A percentile compares a stretch with the other conserved stretches of the same genome.
Evolutionary conservation across 2,329 filamentous ascomycete species (phyloP).

Genomic region (Apiospora marii): DNA sequence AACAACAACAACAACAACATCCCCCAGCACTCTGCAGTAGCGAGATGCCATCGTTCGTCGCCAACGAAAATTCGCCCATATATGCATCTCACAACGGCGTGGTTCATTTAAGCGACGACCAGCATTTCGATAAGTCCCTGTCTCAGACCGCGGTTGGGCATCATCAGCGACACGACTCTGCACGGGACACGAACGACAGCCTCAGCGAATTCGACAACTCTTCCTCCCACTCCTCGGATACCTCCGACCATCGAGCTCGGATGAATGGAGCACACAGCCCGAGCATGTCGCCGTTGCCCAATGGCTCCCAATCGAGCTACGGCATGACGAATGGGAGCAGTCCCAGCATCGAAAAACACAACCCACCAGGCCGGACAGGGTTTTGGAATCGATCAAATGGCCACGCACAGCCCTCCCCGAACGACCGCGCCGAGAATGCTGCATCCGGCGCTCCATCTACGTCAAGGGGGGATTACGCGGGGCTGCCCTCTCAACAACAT

Average conservation of each 20-base stretch:
- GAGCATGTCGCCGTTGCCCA: conserved; percentile 67
- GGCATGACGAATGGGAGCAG: conserved; percentile 24
- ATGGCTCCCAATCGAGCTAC: conserved; percentile 54
- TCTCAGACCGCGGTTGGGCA: neutral
- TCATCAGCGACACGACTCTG: conserved; percentile 42
- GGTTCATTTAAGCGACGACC: conserved; percentile 38
- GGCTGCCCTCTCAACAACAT: conserved; percentile 25
- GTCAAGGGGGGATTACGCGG: too few relatives aligned
- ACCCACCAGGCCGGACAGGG: neutral
- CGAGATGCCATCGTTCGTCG: conserved; percentile 62
- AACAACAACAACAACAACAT: neutral
- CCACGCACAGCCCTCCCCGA: neutral
- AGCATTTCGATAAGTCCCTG: conserved; percentile 19
- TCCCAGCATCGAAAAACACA: neutral
- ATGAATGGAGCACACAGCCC: conserved; percentile 51
- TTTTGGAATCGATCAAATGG: conserved; percentile 15
- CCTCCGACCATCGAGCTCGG: conserved; percentile 54
- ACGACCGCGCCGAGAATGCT: neutral
- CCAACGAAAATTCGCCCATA: conserved; percentile 48
- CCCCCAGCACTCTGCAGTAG: neutral
- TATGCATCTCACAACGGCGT: conserved; percentile 41
- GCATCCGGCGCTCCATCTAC: neutral
- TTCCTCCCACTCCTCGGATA: conserved; percentile 61
- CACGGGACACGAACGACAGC: conserved; percentile 58
- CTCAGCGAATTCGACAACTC: conserved; percentile 63